Conservation (phyloP, 2,329 filamentous ascomycete genomes). For the Teratosphaeria zuluensis region DNA sequence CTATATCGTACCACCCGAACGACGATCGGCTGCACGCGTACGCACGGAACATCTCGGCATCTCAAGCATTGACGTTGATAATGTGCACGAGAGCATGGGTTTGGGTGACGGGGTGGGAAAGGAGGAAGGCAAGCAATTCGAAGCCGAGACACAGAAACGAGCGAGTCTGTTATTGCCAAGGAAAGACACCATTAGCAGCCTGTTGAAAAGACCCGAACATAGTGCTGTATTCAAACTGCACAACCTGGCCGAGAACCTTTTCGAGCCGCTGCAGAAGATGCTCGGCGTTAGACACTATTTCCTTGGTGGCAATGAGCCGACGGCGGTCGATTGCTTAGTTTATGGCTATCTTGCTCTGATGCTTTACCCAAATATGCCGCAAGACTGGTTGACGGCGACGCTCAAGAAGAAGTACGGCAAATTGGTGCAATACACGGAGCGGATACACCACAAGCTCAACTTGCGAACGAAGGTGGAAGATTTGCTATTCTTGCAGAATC, state of each 20-base stretch:
- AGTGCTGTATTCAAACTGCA: constrained; percentile 67
- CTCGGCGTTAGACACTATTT: constrained; percentile 36
- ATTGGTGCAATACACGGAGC: constrained; percentile 29
- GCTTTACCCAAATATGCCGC: constrained; percentile 50
- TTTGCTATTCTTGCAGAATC: constrained; percentile 10
- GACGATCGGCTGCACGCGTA: constrained; percentile 60
- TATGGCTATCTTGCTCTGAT: constrained; percentile 73
- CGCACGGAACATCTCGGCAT: constrained; percentile 49
- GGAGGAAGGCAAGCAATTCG: constrained; percentile 15
- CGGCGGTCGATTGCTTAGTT: constrained; percentile 67
- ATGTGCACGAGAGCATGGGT: constrained; percentile 28
- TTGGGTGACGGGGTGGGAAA: constrained; percentile 22
- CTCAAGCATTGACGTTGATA: constrained; percentile 36
- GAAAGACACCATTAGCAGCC: constrained; percentile 49
- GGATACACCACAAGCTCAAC: constrained; percentile 19
- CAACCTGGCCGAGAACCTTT: constrained; percentile 58
- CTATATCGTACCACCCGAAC: constrained; percentile 69
- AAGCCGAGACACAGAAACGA: constrained; percentile 25
- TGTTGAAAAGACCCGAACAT: constrained; percentile 59
- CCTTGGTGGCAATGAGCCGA: constrained; percentile 35
- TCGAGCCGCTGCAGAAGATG: constrained; percentile 59
- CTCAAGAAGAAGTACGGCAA: constrained; percentile 41
- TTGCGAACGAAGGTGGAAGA: constrained; percentile 17
- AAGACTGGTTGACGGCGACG: constrained; percentile 51
- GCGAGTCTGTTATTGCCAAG: constrained; percentile 42